These are phyloP conservation scores for Isatis lusitanica DNA, from an alignment of 441 rosid species.

Conservation along the genomic window DNA sequence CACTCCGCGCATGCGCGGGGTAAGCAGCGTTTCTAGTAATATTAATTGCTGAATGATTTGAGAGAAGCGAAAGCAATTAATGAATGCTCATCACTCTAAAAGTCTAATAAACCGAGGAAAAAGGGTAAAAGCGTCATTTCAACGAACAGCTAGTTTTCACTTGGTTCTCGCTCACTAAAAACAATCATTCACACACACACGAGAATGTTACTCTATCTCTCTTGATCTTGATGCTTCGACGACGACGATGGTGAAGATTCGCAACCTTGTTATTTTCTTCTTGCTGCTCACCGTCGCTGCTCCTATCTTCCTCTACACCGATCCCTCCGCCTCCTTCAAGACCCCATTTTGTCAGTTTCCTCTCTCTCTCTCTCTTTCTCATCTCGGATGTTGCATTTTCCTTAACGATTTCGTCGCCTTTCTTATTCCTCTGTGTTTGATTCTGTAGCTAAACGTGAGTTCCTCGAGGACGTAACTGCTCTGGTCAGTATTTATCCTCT, in stretches of 20 bases:
- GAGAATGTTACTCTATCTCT: slow-evolving; percentile 7
- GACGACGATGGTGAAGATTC: slow-evolving; percentile 45
- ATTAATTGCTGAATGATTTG: neutral
- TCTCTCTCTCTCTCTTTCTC: neutral
- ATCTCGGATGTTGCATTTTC: slow-evolving; percentile 18
- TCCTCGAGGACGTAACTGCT: slow-evolving; percentile 62
- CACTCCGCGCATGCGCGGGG: too few relatives aligned
- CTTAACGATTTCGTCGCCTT: neutral
- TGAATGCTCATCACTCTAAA: neutral
- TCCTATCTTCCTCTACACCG: slow-evolving; percentile 66
- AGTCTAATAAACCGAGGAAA: neutral
- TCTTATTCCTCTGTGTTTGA: neutral
- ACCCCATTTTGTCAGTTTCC: slow-evolving; percentile 43
- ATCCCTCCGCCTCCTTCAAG: slow-evolving; percentile 46
- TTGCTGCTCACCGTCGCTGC: slow-evolving; percentile 62
- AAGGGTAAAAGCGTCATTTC: slow-evolving; percentile 24
- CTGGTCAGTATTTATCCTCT: slow-evolving; percentile 44
- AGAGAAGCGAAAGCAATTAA: neutral
- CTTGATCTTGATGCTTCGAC: slow-evolving; percentile 24
- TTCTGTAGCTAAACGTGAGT: slow-evolving; percentile 56
- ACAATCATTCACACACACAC: neutral
- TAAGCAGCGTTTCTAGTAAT: neutral
- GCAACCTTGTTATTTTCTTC: slow-evolving; percentile 61
- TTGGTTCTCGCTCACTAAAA: slow-evolving; percentile 6
- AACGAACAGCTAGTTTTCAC: neutral